A percentile compares a stretch with the other conserved stretches of the same genome.
phyloP scores from a whole-genome alignment of 2,329 filamentous ascomycete genomes.

The Epichloe coenophiala region DNA sequence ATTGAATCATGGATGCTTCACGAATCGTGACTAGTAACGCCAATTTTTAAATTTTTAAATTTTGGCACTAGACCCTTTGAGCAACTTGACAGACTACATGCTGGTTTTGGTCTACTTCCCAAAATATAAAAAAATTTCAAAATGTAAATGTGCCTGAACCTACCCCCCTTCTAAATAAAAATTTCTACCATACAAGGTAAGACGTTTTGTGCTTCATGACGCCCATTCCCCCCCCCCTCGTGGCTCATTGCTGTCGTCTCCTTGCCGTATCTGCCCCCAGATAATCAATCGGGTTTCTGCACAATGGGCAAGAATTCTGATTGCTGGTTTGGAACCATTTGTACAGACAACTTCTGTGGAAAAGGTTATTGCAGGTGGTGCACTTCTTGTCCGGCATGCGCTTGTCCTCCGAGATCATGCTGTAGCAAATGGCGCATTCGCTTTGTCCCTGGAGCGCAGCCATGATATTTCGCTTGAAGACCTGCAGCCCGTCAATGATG shows the following conservation, averaged over 20 bases:
- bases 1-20: conserved; percentile 11
- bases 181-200: too few relatives aligned
- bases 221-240: too few relatives aligned
- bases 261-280: conserved; percentile 26
- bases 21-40: background rate
- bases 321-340: conserved; percentile 96
- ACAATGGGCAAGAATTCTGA: conserved; percentile 82
- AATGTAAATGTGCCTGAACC: too few relatives aligned
- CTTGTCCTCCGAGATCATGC: conserved; percentile 78
- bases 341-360: conserved; percentile 81
- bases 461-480: conserved; percentile 77
- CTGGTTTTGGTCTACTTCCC: too few relatives aligned
- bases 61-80: too few relatives aligned
- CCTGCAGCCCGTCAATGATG: conserved; percentile 72
- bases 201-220: background rate
- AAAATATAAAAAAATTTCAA: too few relatives aligned
- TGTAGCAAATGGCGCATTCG: conserved; percentile 96
- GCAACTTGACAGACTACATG: too few relatives aligned
- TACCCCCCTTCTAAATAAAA: too few relatives aligned
- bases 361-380: conserved; percentile 83
- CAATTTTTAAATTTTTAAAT: too few relatives aligned
- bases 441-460: conserved; percentile 83
- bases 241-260: conserved; percentile 17
- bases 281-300: conserved; percentile 72
- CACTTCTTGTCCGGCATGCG: conserved; percentile 87